A percentile compares a stretch with the other conserved stretches of the same genome.
Conservation (phyloP, 768 basidiomycete genomes). For the Mycena polygramma region DNA sequence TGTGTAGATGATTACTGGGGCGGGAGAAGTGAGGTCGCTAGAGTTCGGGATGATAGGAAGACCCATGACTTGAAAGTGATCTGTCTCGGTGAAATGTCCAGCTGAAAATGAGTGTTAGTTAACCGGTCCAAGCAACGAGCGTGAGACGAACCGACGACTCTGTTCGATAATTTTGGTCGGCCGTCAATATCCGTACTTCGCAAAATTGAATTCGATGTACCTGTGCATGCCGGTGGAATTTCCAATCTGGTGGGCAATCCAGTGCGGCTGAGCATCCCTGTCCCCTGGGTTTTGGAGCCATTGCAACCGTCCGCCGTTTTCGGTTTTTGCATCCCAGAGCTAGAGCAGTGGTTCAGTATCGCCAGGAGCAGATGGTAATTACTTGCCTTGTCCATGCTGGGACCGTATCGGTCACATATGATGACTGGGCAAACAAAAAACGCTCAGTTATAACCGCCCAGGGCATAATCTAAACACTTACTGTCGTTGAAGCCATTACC, state of each 20-base stretch:
- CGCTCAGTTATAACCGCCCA: neutral
- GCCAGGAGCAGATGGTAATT: neutral
- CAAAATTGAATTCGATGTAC: neutral
- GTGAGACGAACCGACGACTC: slow-evolving; percentile 3
- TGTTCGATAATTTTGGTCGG: too few species aligned
- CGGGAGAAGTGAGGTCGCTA: slow-evolving; percentile 10
- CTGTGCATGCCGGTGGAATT: slow-evolving; percentile 24
- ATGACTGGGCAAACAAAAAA: neutral
- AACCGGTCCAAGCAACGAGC: neutral
- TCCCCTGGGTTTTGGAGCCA: slow-evolving; percentile 11
- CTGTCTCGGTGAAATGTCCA: slow-evolving; percentile 13
- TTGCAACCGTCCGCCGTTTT: slow-evolving; percentile 16
- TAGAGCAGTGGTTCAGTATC: neutral
- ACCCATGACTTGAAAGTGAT: slow-evolving; percentile 12
- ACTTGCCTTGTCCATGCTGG: slow-evolving; percentile 7
- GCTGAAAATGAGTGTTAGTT: neutral
- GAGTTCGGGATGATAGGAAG: slow-evolving; percentile 6
- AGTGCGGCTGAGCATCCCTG: neutral
- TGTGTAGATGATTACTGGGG: slow-evolving; percentile 11
- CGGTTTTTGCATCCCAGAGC: slow-evolving; percentile 21
- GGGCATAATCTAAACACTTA: neutral
- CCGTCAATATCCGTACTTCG: too few species aligned
- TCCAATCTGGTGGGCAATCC: slow-evolving; percentile 11
- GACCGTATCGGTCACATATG: slow-evolving; percentile 23
- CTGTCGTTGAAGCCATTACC: slow-evolving; percentile 18